Conservation (phyloP, 768 basidiomycete species). For the Tulasnella sp. region DNA sequence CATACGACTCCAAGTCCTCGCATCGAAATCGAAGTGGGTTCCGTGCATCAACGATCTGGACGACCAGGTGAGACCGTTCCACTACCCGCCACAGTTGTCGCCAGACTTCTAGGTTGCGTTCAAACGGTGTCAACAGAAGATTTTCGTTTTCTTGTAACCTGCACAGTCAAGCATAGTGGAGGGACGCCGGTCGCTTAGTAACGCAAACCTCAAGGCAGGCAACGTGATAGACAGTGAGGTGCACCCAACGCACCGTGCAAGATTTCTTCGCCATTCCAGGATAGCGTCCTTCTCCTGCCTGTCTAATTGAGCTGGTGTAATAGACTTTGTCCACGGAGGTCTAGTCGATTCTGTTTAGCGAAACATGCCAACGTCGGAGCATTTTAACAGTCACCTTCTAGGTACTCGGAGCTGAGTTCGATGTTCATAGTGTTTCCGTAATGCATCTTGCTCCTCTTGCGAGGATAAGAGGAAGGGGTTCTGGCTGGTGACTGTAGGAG, state of each 20-base stretch:
- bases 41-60: constrained; percentile 94
- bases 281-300: constrained; percentile 84
- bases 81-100: constrained; percentile 95
- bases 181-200: background rate
- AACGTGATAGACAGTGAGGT: background rate
- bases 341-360: constrained; percentile 29
- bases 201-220: background rate
- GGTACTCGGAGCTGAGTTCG: constrained; percentile 75
- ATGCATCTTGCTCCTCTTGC: constrained; percentile 67
- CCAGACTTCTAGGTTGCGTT: constrained; percentile 98
- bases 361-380: background rate
- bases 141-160: constrained; percentile 83
- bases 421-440: constrained; percentile 68
- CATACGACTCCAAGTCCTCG: constrained; percentile 81
- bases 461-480: constrained; percentile 84
- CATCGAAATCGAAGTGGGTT: constrained; percentile 91
- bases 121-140: constrained; percentile 90
- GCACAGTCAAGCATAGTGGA: background rate
- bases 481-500: constrained; percentile 43
- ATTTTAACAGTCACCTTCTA: constrained; percentile 35
- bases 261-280: constrained; percentile 82
- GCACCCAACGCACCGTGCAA: constrained; percentile 75
- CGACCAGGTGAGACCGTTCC: constrained; percentile 87
- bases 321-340: constrained; percentile 79
- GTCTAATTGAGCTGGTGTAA: constrained; percentile 73